Percentiles rank a stretch among this genome's conserved stretches.
Evolutionary conservation across 2,329 filamentous ascomycete genomes (phyloP).

Genomic region (Sclerotinia nivalis): DNA sequence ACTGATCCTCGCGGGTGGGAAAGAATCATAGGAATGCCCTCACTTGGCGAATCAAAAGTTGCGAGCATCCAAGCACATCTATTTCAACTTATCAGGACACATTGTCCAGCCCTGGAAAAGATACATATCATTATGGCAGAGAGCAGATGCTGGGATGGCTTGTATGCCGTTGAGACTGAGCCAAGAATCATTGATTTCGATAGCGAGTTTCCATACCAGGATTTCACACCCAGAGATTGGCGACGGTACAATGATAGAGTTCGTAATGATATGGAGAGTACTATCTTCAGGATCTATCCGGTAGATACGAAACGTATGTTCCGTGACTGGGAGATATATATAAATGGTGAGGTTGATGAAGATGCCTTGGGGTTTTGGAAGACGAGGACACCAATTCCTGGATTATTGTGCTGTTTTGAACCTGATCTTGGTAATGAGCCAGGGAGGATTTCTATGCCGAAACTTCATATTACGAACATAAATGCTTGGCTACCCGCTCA

Average conservation of each 20-base stretch:
- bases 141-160: too few species aligned
- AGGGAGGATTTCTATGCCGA: background rate
- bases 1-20: background rate
- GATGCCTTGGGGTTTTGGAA: background rate
- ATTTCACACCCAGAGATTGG: background rate
- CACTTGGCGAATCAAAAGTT: too few species aligned
- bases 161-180: background rate
- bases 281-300: too few species aligned
- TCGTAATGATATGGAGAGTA: too few species aligned
- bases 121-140: background rate
- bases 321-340: background rate
- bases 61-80: too few species aligned
- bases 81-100: background rate
- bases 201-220: background rate
- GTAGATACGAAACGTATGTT: too few species aligned
- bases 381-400: background rate
- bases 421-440: background rate
- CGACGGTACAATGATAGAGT: background rate
- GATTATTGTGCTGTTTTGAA: background rate
- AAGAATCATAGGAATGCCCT: accelerated
- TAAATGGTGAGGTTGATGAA: background rate
- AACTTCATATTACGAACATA: background rate
- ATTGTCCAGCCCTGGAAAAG: background rate
- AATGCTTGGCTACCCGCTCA: background rate
- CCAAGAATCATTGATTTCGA: background rate